Conservation (phyloP, 331 rosid genomes). For the Spiraea crenata region DNA sequence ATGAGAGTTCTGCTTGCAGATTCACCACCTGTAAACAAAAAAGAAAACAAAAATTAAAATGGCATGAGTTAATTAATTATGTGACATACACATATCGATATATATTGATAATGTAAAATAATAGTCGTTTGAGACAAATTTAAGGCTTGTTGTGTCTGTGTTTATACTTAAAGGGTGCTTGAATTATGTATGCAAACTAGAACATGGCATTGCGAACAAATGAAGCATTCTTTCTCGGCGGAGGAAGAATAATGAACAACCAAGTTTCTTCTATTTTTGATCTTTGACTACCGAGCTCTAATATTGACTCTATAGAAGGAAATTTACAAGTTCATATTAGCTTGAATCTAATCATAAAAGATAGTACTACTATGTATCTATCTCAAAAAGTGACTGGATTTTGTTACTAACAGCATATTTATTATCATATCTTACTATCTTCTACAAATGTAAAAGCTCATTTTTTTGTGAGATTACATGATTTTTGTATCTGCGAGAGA, state of each 20-base stretch:
- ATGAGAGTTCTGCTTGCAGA: slow-evolving; percentile 87
- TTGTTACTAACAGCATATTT: no score
- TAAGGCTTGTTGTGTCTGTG: slow-evolving; percentile 20
- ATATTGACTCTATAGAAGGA: no score
- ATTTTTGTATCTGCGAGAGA: no score
- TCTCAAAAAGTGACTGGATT: no score
- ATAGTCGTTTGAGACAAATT: slow-evolving; percentile 15
- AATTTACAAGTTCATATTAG: no score
- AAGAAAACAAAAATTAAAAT: background rate
- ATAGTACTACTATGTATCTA: no score
- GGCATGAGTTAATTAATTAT: background rate
- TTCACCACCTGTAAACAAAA: slow-evolving; percentile 54
- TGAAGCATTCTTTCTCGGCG: slow-evolving; percentile 26
- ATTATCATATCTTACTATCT: no score
- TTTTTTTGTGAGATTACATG: no score
- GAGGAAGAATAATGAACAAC: slow-evolving; percentile 10
- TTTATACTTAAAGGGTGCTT: slow-evolving; percentile 25
- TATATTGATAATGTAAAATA: background rate
- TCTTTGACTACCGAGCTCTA: no score
- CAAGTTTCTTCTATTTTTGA: background rate
- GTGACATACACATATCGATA: background rate
- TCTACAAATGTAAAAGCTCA: no score
- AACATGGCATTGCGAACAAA: slow-evolving; percentile 44
- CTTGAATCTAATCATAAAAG: no score
- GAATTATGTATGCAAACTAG: slow-evolving; percentile 17